phyloP scores from a whole-genome alignment of 441 rosid genomes.

The Pelargonium australe region DNA sequence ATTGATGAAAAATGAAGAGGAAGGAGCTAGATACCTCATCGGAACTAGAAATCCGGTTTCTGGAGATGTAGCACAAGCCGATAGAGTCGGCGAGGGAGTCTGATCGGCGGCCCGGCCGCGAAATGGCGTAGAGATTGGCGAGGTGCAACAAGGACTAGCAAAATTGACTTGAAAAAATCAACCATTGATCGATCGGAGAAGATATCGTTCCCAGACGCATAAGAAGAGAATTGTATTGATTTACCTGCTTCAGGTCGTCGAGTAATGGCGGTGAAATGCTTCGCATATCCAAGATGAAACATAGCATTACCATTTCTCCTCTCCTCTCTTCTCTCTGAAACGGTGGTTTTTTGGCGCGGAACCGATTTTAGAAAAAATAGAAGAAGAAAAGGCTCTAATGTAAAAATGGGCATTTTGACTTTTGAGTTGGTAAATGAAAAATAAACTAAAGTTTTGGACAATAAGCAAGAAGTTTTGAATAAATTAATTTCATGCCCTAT shows the following conservation, averaged over 20 bases:
- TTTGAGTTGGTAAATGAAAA: too few species aligned
- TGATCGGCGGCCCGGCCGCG: slow-evolving; percentile 32
- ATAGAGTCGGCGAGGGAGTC: slow-evolving; percentile 48
- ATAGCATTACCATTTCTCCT: slow-evolving; percentile 49
- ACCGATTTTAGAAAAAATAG: not conserved
- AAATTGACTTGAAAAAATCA: slow-evolving; percentile 19
- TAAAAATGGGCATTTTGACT: too few species aligned
- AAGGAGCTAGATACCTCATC: slow-evolving; percentile 40
- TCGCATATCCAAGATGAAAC: slow-evolving; percentile 68
- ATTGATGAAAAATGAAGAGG: slow-evolving; percentile 11
- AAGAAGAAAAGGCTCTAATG: too few species aligned
- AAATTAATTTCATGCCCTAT: too few species aligned
- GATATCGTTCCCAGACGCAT: not conserved
- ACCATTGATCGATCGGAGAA: slow-evolving; percentile 18
- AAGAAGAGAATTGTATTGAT: not conserved
- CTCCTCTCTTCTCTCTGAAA: not conserved
- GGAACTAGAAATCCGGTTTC: slow-evolving; percentile 42
- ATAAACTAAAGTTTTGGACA: too few species aligned
- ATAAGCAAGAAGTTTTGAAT: too few species aligned
- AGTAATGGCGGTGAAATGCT: slow-evolving; percentile 51
- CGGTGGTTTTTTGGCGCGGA: not conserved
- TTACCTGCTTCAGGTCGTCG: slow-evolving; percentile 64
- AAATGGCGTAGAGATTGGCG: slow-evolving; percentile 57
- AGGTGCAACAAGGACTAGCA: slow-evolving; percentile 60
- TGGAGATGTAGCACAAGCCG: slow-evolving; percentile 56